These are phyloP conservation scores for Fomitopsis schrenkii DNA, from an alignment of 1,284 basidiomycete species.

Conservation along the genomic window DNA sequence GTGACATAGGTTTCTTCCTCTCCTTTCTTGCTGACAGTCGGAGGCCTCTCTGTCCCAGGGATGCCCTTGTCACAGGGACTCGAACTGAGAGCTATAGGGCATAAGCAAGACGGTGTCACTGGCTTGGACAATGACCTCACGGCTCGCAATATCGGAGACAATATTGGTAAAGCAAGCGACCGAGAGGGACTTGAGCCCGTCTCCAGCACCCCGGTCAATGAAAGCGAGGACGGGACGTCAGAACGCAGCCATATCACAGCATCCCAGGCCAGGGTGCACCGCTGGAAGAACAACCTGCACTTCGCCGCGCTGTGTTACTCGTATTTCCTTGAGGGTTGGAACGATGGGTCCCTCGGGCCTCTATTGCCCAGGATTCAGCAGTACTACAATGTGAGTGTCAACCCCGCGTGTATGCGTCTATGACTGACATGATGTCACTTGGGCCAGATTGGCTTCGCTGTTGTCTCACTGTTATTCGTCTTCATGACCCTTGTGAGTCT, in stretches of 20 bases:
- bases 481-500: constrained; percentile 37
- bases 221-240: not conserved
- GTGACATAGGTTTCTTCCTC: not conserved
- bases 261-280: not conserved
- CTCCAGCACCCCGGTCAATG: not conserved
- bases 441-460: constrained; percentile 39
- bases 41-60: not conserved
- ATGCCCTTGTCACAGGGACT: not conserved
- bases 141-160: not conserved
- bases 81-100: not conserved
- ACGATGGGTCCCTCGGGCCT: constrained; percentile 53
- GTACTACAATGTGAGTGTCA: constrained; percentile 43
- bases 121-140: not conserved
- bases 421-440: not conserved
- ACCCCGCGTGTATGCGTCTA: not conserved
- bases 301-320: constrained; percentile 31
- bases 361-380: constrained; percentile 52
- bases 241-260: not conserved
- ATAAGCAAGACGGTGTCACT: not conserved
- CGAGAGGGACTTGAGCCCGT: not conserved
- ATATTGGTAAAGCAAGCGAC: not conserved
- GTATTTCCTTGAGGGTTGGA: constrained; percentile 52
- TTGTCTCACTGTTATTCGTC: constrained; percentile 49
- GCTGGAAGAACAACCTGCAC: constrained; percentile 20
- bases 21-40: not conserved